Conservation (phyloP, 2,329 filamentous ascomycete genomes). For the Sclerotinia trifoliorum region DNA sequence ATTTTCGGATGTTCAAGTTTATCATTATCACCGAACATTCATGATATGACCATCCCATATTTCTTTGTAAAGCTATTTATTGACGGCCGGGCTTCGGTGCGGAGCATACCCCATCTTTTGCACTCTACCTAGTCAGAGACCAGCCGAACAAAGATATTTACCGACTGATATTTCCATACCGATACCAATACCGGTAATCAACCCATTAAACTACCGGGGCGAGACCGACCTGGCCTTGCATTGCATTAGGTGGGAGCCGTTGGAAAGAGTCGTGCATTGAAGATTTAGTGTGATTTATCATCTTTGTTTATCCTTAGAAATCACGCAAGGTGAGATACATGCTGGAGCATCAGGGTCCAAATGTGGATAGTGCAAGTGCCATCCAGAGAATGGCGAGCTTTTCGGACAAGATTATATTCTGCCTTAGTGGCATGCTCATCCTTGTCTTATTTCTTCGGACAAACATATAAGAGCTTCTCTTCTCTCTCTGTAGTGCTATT, state of each 20-base stretch:
- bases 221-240: too few species aligned
- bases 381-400: neutral
- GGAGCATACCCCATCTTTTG: too few species aligned
- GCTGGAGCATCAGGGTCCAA: neutral
- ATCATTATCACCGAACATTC: too few species aligned
- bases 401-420: neutral
- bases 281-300: neutral
- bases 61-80: too few species aligned
- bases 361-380: neutral
- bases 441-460: neutral
- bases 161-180: too few species aligned
- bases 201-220: neutral
- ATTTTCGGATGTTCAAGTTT: too few species aligned
- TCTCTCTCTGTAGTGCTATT: neutral
- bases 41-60: too few species aligned
- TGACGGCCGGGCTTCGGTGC: too few species aligned
- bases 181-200: too few species aligned
- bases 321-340: neutral
- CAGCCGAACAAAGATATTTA: too few species aligned
- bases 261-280: neutral
- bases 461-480: neutral
- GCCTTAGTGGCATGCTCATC: too few species aligned
- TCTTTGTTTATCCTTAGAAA: neutral
- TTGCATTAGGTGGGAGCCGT: neutral
- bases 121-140: too few species aligned